These are phyloP conservation scores for Ceraceosorus bombacis DNA, from an alignment of 1,284 basidiomycete genomes.

Conservation along the genomic window DNA sequence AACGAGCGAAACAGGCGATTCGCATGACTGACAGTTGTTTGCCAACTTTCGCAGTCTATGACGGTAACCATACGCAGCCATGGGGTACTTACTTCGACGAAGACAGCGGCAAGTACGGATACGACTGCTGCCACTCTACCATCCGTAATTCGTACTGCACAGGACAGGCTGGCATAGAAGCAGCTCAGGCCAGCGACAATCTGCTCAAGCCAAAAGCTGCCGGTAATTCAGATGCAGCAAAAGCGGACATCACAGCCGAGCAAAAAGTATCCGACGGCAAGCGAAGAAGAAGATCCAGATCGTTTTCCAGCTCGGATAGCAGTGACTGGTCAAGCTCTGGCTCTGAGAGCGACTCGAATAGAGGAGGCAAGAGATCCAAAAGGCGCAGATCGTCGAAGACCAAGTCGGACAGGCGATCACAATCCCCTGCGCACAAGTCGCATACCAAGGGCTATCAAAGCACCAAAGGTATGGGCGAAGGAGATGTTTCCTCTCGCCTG, in stretches of 20 bases:
- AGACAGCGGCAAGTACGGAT: constrained; percentile 74
- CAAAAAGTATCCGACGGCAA: constrained; percentile 22
- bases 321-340: background rate
- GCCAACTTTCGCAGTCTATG: constrained; percentile 54
- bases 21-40: background rate
- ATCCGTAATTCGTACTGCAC: constrained; percentile 88
- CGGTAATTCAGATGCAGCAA: background rate
- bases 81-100: constrained; percentile 94
- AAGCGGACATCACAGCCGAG: too few species aligned
- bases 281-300: constrained; percentile 4
- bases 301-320: constrained; percentile 6
- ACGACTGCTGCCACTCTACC: constrained; percentile 82
- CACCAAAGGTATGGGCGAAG: constrained; percentile 12
- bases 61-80: constrained; percentile 85
- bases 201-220: constrained; percentile 42
- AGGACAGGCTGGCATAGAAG: constrained; percentile 76
- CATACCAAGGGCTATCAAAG: constrained; percentile 7
- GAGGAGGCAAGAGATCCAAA: constrained; percentile 2
- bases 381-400: background rate
- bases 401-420: background rate
- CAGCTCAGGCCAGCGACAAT: constrained; percentile 60
- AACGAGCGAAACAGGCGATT: background rate
- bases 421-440: background rate
- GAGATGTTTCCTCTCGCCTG: constrained; percentile 18
- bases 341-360: background rate